Percentiles rank a stretch among this genome's conserved stretches.
Conservation (phyloP, 768 basidiomycete genomes). For the Lactarius indigo region DNA sequence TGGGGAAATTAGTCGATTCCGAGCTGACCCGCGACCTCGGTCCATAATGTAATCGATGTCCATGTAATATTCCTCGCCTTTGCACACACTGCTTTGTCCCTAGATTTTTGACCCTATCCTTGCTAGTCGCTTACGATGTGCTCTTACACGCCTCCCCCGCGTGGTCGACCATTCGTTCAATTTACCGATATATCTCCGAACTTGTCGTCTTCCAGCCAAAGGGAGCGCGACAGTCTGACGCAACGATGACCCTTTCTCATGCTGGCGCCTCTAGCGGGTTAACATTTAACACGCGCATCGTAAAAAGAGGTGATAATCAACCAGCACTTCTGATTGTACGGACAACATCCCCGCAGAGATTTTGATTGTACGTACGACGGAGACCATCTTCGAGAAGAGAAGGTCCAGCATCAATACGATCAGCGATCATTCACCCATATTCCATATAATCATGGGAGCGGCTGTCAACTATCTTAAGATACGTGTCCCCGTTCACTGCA, state of each 20-base stretch:
- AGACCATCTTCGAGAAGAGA: not conserved
- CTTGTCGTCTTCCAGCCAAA: not conserved
- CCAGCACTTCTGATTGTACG: not conserved
- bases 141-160: not conserved
- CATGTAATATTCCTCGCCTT: not conserved
- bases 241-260: not conserved
- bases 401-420: not conserved
- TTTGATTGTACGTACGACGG: slow-evolving; percentile 6
- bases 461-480: not conserved
- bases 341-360: not conserved
- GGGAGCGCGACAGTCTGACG: not conserved
- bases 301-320: not conserved
- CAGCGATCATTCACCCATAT: not conserved
- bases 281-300: not conserved
- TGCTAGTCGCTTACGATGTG: not conserved
- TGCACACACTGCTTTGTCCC: not conserved
- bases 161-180: not conserved
- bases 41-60: not conserved
- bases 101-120: not conserved
- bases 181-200: not conserved
- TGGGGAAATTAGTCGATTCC: not conserved
- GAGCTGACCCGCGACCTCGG: not conserved
- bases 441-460: not conserved
- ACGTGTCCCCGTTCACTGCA: not conserved
- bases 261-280: not conserved